Conservation (phyloP, 345 rosid species). For the Citrus cavaleriei region DNA sequence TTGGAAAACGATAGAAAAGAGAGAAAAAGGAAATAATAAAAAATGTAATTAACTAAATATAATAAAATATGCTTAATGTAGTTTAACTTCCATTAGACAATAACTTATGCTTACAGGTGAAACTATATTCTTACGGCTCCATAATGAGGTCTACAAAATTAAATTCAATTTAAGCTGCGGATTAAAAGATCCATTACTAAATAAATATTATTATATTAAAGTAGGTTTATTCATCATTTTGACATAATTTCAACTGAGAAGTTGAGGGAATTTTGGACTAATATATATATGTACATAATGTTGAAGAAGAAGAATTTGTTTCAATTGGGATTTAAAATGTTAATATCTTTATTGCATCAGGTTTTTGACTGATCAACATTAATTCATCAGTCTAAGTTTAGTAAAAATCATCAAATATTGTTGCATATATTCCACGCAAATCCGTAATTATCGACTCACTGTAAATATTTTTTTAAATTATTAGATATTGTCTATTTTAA, state of each 20-base stretch:
- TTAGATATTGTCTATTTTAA: too few relatives aligned
- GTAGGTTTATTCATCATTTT: background rate
- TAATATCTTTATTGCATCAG: too few relatives aligned
- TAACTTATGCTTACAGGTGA: background rate
- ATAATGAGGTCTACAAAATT: background rate
- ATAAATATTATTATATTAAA: too few relatives aligned
- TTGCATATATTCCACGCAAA: too few relatives aligned
- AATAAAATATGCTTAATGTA: constrained; percentile 10
- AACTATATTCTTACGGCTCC: background rate
- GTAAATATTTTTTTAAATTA: too few relatives aligned
- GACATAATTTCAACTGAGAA: background rate
- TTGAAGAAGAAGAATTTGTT: background rate
- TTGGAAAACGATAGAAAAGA: constrained; percentile 15
- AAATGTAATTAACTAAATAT: background rate
- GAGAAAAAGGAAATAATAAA: background rate
- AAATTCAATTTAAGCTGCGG: constrained; percentile 19
- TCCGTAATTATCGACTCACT: too few relatives aligned
- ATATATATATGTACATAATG: background rate
- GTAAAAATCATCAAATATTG: too few relatives aligned
- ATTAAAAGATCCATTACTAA: background rate
- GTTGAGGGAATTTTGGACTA: background rate
- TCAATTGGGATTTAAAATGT: background rate
- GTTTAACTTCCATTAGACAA: constrained; percentile 12
- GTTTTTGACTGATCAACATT: too few relatives aligned
- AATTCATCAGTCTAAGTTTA: too few relatives aligned